Evolutionary conservation across 805 yeast species (phyloP).

Genomic region (Schizosaccharomyces osmophilus): DNA sequence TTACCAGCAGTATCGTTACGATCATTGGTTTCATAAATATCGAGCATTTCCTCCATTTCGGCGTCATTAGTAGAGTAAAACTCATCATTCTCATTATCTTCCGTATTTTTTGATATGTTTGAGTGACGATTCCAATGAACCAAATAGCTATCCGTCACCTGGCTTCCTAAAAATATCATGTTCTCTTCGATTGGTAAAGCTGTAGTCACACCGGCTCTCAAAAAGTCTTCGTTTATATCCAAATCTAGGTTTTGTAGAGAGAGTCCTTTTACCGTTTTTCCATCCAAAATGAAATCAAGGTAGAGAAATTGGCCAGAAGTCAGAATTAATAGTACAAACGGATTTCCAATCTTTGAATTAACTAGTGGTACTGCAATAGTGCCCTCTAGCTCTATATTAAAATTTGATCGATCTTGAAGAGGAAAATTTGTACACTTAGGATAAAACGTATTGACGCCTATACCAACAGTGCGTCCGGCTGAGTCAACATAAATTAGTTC

Average conservation of each 20-base stretch:
- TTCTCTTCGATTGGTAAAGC: constrained; percentile 1
- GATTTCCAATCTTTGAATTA: constrained; percentile 10
- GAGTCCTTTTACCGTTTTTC: constrained; percentile 15
- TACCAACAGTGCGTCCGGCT: constrained; percentile 39
- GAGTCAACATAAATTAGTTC: constrained; percentile 58
- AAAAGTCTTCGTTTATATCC: not conserved
- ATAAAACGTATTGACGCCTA: constrained; percentile 36
- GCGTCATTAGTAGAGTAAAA: constrained; percentile 7
- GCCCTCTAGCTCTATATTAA: constrained; percentile 33
- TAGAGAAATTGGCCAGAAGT: constrained; percentile 22
- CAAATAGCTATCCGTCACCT: constrained; percentile 33
- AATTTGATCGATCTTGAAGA: constrained; percentile 23
- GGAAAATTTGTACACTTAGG: constrained; percentile 18
- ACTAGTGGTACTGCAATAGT: constrained; percentile 18
- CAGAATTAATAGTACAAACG: constrained; percentile 17
- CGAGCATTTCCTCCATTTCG: constrained; percentile 1
- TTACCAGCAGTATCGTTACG: constrained; percentile 24
- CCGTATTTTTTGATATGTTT: constrained; percentile 2
- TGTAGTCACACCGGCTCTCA: constrained; percentile 5
- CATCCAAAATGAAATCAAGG: constrained; percentile 17
- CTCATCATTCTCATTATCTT: constrained; percentile 10
- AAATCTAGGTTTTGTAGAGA: constrained; percentile 2
- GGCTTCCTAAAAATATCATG: constrained; percentile 33
- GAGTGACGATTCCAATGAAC: constrained; percentile 15
- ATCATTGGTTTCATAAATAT: constrained; percentile 10